Base-by-base conservation (phyloP, 2,329 filamentous ascomycete species). In the Clarireedia monteithiana region DNA sequence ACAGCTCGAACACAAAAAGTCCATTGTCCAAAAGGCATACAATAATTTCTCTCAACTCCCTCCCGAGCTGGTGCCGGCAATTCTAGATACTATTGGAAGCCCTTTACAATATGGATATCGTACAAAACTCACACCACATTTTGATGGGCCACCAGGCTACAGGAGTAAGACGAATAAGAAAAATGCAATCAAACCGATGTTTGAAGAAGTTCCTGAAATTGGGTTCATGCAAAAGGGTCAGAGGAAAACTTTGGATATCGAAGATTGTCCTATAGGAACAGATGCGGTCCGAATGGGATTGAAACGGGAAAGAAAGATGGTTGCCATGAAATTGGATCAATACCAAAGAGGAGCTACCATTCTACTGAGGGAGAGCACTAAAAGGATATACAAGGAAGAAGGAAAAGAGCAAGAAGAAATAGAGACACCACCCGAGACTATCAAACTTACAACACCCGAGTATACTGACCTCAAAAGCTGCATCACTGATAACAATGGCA, bases 101-200 rank as follows among this genome's bases (percentile, higher is more conserved):
- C 94, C 94, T 2, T 72, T 96, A 59, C 85, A 95, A 72, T 97
- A 95, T 71, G 88, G 86, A 56, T 99, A 99, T 75, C 84, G 94
- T 53, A 99, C 94, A 20, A 99, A 99, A 74, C 79, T 99, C 62
- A 99, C 94, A 17, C 94, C 94, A 27, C 94, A 99, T 72, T 99
- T 97, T 68, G 88, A 95, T 68, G 88, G 83, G 0, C 89, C 91
- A 1, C 82, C 83, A 27, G 77, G 65, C 65, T 72, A 66, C 55
- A 73, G 64, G 67, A 76, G 64, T 72, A 77, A 59, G 73, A 74
- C 57, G 65, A 5, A 78, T 75, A 40, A 73, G 67, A 59, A 71
- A 80, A 72, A 69, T 66, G 76, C 80, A 57, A 75, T 76, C 58
- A 78, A 77, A 67, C 76, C 78, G 57, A 74, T 73, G 52, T 87